Evolutionary conservation across 2,329 filamentous ascomycete species (phyloP).

Genomic region (Fusarium musae): DNA sequence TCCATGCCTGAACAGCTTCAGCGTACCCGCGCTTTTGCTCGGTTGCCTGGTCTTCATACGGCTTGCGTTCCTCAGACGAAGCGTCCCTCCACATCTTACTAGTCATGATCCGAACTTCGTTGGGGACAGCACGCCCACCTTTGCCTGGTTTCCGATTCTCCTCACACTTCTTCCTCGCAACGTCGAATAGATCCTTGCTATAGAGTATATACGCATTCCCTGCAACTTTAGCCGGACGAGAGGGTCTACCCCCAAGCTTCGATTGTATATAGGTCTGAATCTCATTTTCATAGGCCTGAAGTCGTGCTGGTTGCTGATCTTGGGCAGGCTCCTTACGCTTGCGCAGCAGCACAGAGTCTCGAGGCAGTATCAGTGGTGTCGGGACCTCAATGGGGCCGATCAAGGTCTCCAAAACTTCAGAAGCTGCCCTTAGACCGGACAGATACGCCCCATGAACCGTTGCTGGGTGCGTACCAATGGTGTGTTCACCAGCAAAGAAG

Average conservation of each 20-base stretch:
- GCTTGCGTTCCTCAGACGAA: conserved; percentile 74
- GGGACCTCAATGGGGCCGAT: conserved; percentile 84
- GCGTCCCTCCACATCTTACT: conserved; percentile 93
- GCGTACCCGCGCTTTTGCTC: conserved; percentile 75
- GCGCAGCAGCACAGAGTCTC: conserved; percentile 61
- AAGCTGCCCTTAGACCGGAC: conserved; percentile 88
- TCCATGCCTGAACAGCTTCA: conserved; percentile 67
- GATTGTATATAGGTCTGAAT: conserved; percentile 63
- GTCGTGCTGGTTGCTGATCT: conserved; percentile 62
- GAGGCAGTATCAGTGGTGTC: conserved; percentile 76
- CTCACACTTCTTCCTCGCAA: conserved; percentile 68
- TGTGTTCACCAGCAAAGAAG: conserved; percentile 96
- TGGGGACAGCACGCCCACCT: conserved; percentile 71
- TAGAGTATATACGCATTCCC: conserved; percentile 91
- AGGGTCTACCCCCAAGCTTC: conserved; percentile 78
- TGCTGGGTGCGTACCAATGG: conserved; percentile 93
- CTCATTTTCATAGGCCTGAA: conserved; percentile 67
- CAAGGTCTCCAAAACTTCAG: conserved; percentile 83
- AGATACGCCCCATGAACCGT: conserved; percentile 97
- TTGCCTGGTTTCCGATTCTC: conserved; percentile 71
- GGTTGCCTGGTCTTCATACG: conserved; percentile 80
- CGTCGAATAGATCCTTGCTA: conserved; percentile 81
- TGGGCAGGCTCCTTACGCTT: conserved; percentile 67
- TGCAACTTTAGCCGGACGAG: conserved; percentile 76
- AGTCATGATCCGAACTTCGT: conserved; percentile 85